Base-by-base conservation (phyloP, 2,329 filamentous ascomycete genomes). In the Chrysoporthe puriensis region DNA sequence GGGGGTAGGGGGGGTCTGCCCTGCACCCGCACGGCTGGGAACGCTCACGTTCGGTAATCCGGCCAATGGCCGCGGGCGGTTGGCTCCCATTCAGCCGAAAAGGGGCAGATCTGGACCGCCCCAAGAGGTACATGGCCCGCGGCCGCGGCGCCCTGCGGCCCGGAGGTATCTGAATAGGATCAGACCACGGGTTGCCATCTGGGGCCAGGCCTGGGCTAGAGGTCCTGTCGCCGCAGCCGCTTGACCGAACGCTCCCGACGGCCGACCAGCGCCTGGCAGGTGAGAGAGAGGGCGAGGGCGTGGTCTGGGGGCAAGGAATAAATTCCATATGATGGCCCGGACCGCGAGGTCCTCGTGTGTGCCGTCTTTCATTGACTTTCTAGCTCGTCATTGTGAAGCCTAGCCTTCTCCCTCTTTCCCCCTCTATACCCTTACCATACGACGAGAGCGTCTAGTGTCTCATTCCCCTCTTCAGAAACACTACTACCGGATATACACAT, bases 51-150 rank as follows among this genome's bases (percentile, higher is more conserved):
- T 79, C 81, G 82, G 82, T 75, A 81, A 78, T 77, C 82, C 78
- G 82, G 79, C 79, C 81, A 82, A 82, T 81, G 76, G 77, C 76
- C 77, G 79, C 75, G 66, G 67, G 60, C 70, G 63, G 57, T 67
- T 73, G 72, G 68, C 67, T 73, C 75, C 78, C 78, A 73, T 80
- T 79, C 74, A 78, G 74, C 78, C 78, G 78, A 79, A 71, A 70
- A 71, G 56, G 56, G 56, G 56, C 36, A n/a, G 21, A 26, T 26
- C 26, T 26, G 26, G 26, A 26, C 26, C 32, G 26, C 52, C 21
- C 21, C 52, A 36, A 36, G 26, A 52, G 48, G n/a, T 70, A 64
- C 54, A 48, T 40, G 36, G 32, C 13, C 59, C 62, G 13, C 56
- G 60, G 44, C 61, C 26, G 32, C 6, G 46, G 7, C 4, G 36